phyloP scores from a whole-genome alignment of 352 stramenopile species.

The Globisporangium orthogonon region DNA sequence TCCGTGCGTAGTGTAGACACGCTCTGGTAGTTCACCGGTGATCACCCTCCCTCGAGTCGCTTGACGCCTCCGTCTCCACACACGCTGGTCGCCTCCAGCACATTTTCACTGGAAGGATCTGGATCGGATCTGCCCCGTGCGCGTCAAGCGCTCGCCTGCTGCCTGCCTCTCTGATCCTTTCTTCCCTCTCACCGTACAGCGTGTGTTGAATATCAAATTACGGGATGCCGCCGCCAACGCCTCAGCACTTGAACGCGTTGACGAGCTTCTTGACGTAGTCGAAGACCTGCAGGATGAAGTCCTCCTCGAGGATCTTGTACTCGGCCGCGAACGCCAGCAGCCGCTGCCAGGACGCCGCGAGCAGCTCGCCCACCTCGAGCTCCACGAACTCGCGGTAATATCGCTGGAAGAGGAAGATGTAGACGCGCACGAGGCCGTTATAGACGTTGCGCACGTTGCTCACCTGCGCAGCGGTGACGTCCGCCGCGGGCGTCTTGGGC shows the following conservation, averaged over 20 bases:
- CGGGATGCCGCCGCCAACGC: neutral
- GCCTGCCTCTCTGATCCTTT: no score
- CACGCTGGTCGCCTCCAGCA: neutral
- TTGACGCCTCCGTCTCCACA: no score
- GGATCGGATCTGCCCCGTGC: neutral
- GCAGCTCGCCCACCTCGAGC: slow-evolving; percentile 50
- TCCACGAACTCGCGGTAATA: slow-evolving; percentile 46
- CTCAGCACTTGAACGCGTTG: slow-evolving; percentile 15
- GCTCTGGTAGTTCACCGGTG: no score
- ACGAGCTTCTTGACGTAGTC: slow-evolving; percentile 46
- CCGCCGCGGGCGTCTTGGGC: slow-evolving; percentile 2
- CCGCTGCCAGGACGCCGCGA: slow-evolving; percentile 50
- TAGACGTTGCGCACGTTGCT: slow-evolving; percentile 44
- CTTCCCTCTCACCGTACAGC: no score
- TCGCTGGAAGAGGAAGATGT: slow-evolving; percentile 57
- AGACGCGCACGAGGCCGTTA: slow-evolving; percentile 56
- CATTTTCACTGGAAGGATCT: neutral
- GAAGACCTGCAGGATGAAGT: slow-evolving; percentile 48
- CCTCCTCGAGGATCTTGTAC: slow-evolving; percentile 53
- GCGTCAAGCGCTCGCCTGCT: no score
- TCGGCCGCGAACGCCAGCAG: slow-evolving; percentile 55
- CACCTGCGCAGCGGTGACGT: slow-evolving; percentile 16
- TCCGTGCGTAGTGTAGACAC: no score
- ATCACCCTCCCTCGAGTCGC: no score
- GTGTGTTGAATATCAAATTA: no score